Base-by-base conservation (phyloP, 768 basidiomycete species). In the Suillus ampliporus region DNA sequence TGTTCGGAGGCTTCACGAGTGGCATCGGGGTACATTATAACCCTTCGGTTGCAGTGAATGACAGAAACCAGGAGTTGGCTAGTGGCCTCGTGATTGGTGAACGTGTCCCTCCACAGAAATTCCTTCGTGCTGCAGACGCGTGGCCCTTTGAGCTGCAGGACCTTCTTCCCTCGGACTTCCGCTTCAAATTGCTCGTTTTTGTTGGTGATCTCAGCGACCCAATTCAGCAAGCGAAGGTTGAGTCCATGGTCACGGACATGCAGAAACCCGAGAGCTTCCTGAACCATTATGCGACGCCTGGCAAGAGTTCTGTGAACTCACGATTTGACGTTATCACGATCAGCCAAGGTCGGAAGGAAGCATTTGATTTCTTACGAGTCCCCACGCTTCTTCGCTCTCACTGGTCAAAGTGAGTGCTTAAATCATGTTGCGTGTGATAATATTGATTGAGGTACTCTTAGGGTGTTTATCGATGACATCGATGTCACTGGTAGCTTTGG, bases 381-480 rank as follows among this genome's bases (percentile, higher is more conserved):
- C 80, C 80, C 0, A 44, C 56, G 31, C 59, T 74, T 48, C 64
- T 82, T 53, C 64, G 79, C 54, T 47, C 71, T 9, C 80, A 82
- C 40, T 82, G 81, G 80, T 77, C 77, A 37, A 81, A 80, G 80
- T 82, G 41, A 67, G 75, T 66, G 15, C 15, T 40, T 28, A 13
- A 19, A 19, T 28, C 31, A 4, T 31, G 26, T 35, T 44, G 35
- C 15, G 52, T 26, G 35, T 51, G 54, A 28, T 26, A 21, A 31
- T 13, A 34, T 37, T 58, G 26, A 26, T 17, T 47, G 19, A 15
- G 40, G 23, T 4, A 9, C 19, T 26, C 37, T 23, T 10, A 91
- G 89, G 72, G 83, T 88, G 7, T 77, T 87, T 35, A 76, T 88
- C 14, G 90, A 91, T 62, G 88, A 87, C 61, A 71, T 65, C 2